Evolutionary conservation across 1,284 basidiomycete species (phyloP).

Genomic region (Mycosarcoma maydis): DNA sequence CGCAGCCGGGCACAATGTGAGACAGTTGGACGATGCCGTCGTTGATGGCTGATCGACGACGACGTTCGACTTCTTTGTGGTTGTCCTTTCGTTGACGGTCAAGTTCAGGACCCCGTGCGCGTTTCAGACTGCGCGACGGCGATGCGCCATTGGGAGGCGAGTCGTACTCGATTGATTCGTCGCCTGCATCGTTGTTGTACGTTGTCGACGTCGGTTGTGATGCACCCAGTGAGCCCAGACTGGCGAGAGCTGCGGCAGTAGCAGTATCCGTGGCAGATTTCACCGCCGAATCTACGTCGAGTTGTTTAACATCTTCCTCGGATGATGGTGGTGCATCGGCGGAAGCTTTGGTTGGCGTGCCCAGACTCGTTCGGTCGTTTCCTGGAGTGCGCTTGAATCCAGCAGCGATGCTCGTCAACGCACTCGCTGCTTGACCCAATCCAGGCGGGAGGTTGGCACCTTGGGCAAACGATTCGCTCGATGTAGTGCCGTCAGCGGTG

Average conservation of each 20-base stretch:
- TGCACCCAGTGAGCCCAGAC: slow-evolving; percentile 53
- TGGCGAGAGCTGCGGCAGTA: slow-evolving; percentile 58
- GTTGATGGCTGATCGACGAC: slow-evolving; percentile 91
- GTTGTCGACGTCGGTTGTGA: slow-evolving; percentile 16
- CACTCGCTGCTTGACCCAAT: slow-evolving; percentile 57
- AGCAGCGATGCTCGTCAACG: slow-evolving; percentile 57
- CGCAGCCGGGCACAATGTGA: slow-evolving; percentile 81
- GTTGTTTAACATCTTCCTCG: slow-evolving; percentile 18
- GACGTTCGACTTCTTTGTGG: slow-evolving; percentile 91
- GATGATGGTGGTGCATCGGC: slow-evolving; percentile 44
- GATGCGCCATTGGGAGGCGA: slow-evolving; percentile 9
- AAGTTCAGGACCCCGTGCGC: slow-evolving; percentile 51
- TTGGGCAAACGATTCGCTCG: slow-evolving; percentile 9
- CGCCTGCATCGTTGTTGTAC: slow-evolving; percentile 13
- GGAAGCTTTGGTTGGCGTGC: slow-evolving; percentile 9
- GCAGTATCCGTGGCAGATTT: slow-evolving; percentile 47
- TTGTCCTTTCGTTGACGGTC: slow-evolving; percentile 63
- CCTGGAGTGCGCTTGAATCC: slow-evolving; percentile 52
- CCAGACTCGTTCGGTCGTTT: slow-evolving; percentile 5
- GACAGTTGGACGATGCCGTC: slow-evolving; percentile 93
- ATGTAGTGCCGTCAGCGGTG: neutral
- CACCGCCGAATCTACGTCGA: slow-evolving; percentile 20
- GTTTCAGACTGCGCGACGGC: slow-evolving; percentile 22
- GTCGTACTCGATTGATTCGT: slow-evolving; percentile 21
- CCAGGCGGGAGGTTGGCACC: slow-evolving; percentile 21